Percentiles rank a stretch among this genome's conserved stretches.
phyloP scores from a whole-genome alignment of 2,329 filamentous ascomycete genomes.

The Aureobasidium sp. region DNA sequence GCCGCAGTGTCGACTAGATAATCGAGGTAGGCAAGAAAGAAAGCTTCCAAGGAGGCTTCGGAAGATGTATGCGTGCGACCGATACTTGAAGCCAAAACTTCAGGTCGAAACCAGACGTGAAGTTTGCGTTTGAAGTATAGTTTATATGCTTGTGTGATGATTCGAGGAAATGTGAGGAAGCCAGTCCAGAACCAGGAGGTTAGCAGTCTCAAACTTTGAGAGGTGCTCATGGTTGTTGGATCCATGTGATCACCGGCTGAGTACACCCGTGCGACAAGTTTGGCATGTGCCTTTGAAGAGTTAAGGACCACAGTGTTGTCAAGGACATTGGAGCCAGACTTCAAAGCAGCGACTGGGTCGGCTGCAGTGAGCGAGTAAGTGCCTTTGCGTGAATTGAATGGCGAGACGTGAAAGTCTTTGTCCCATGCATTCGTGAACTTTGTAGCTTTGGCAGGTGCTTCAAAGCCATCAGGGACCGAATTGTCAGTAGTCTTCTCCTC shows the following conservation, averaged over 20 bases:
- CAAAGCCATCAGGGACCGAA: conserved; percentile 5
- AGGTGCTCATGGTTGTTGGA: conserved; percentile 38
- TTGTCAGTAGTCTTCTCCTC: conserved; percentile 20
- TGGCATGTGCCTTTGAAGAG: conserved; percentile 54
- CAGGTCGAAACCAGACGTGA: conserved; percentile 59
- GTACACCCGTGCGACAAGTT: conserved; percentile 55
- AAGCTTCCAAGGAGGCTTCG: conserved; percentile 40
- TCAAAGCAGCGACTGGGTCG: conserved; percentile 33
- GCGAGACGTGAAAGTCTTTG: conserved; percentile 72
- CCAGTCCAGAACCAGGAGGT: conserved; percentile 60
- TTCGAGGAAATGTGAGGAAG: conserved; percentile 59
- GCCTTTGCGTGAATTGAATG: conserved; percentile 57
- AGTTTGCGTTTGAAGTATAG: conserved; percentile 53
- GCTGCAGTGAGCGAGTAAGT: conserved; percentile 41
- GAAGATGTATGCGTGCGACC: conserved; percentile 45
- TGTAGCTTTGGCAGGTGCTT: conserved; percentile 17
- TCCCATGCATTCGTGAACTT: conserved; percentile 49
- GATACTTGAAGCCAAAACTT: conserved; percentile 52
- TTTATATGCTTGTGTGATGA: conserved; percentile 52
- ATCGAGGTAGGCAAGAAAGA: conserved; percentile 35
- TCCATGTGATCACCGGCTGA: conserved; percentile 48
- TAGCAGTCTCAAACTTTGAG: conserved; percentile 25
- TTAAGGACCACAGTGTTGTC: conserved; percentile 55
- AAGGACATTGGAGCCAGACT: conserved; percentile 32
- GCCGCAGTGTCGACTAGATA: conserved; percentile 44